phyloP scores from a whole-genome alignment of 345 rosid species.

The Hirschfeldia incana region DNA sequence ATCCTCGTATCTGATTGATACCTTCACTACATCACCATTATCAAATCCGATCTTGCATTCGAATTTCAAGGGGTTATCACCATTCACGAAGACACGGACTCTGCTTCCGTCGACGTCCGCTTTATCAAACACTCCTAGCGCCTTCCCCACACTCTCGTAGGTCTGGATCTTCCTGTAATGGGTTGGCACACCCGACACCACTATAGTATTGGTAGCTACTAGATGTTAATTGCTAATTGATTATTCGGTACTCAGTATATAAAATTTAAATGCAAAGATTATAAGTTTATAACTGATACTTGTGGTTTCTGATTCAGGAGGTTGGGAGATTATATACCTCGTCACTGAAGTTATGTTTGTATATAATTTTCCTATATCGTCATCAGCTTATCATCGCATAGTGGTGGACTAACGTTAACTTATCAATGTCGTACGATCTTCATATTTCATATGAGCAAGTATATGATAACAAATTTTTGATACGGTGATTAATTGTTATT shows the following conservation, averaged over 20 bases:
- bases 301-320: conserved; percentile 21
- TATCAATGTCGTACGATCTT: conserved; percentile 24
- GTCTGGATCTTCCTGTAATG: too few relatives aligned
- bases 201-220: background rate
- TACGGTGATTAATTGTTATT: conserved; percentile 1
- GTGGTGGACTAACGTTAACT: conserved; percentile 33
- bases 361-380: conserved; percentile 13
- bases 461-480: background rate
- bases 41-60: too few relatives aligned
- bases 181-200: too few relatives aligned
- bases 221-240: background rate
- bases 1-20: too few relatives aligned
- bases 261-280: background rate
- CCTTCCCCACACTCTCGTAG: too few relatives aligned
- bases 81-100: too few relatives aligned
- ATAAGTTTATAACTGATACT: background rate
- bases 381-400: conserved; percentile 24
- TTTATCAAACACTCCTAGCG: too few relatives aligned
- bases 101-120: too few relatives aligned
- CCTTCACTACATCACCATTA: too few relatives aligned
- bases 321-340: conserved; percentile 14
- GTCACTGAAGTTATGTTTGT: background rate
- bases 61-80: too few relatives aligned
- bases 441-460: background rate
- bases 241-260: background rate